Evolutionary conservation across 225 moss, liverwort and hornwort species (phyloP).

Genomic region (Neckera pumila): DNA sequence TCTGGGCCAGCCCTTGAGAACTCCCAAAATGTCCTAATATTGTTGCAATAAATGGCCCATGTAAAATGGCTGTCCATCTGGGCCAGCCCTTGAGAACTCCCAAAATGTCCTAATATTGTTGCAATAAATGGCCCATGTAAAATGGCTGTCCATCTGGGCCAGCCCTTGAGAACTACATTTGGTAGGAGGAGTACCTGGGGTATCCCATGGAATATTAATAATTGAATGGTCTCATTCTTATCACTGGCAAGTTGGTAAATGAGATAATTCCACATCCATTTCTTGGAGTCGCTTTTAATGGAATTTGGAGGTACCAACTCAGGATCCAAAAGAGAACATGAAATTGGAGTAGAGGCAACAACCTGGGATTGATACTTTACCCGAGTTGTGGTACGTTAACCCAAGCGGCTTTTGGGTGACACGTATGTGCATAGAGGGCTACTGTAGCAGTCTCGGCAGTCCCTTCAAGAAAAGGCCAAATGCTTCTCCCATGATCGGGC

Average conservation of each 20-base stretch:
- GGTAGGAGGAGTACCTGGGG: too few species aligned
- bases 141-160: too few species aligned
- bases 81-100: too few species aligned
- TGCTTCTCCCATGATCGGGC: background rate
- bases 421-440: background rate
- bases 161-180: background rate
- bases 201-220: background rate
- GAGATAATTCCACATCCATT: background rate
- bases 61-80: too few species aligned
- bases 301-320: background rate
- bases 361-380: background rate
- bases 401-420: background rate
- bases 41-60: background rate
- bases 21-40: background rate
- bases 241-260: background rate
- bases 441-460: background rate
- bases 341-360: background rate
- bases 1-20: too few species aligned
- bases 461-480: background rate
- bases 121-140: background rate
- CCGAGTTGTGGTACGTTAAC: background rate
- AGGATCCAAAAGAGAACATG: background rate
- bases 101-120: background rate
- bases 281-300: background rate
- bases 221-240: background rate